Conservation (phyloP, 1,284 basidiomycete genomes). For the Melampsora occidentalis region DNA sequence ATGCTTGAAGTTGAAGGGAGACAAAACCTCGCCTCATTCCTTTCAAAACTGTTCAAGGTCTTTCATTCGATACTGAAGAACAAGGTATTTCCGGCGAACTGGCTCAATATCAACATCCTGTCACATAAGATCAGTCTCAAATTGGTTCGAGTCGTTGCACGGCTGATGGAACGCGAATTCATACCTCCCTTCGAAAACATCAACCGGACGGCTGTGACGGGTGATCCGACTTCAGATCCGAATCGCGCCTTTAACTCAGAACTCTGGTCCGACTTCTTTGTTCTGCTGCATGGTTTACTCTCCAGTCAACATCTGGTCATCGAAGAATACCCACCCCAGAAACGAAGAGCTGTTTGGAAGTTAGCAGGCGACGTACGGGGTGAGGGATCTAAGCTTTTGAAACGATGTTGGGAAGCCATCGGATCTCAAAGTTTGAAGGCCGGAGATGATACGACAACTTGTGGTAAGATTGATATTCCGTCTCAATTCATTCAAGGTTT, state of each 20-base stretch:
- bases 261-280: conserved; percentile 78
- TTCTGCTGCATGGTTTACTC: conserved; percentile 76
- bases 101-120: conserved; percentile 89
- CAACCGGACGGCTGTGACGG: neutral
- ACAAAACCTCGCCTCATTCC: conserved; percentile 68
- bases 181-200: conserved; percentile 62
- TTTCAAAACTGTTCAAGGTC: conserved; percentile 77
- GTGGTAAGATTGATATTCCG: conserved; percentile 13
- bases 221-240: neutral
- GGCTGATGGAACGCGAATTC: conserved; percentile 74
- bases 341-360: conserved; percentile 90
- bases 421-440: conserved; percentile 63
- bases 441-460: conserved; percentile 58
- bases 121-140: conserved; percentile 84
- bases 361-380: conserved; percentile 90
- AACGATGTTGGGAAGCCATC: conserved; percentile 81
- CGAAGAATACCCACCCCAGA: conserved; percentile 91
- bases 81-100: conserved; percentile 82
- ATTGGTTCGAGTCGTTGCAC: conserved; percentile 76
- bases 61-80: conserved; percentile 77
- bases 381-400: conserved; percentile 79
- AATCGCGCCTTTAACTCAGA: conserved; percentile 65
- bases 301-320: conserved; percentile 87
- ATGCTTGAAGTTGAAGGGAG: conserved; percentile 79
- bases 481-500: neutral